phyloP scores from a whole-genome alignment of 2,329 filamentous ascomycete genomes.

The Botrytis tulipae region DNA sequence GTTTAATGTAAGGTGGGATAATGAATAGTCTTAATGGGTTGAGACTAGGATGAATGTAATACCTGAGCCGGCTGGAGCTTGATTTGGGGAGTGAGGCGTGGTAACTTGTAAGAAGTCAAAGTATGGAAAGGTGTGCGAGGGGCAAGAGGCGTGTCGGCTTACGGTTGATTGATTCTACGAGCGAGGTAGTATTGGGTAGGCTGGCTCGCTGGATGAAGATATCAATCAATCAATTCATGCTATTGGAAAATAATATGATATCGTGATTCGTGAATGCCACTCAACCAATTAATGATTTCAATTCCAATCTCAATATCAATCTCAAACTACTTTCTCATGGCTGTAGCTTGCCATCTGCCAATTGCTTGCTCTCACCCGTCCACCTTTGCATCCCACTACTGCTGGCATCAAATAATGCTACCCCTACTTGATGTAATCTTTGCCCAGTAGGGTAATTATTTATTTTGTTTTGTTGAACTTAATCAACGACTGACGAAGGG shows the following conservation, averaged over 20 bases:
- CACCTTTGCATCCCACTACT: constrained; percentile 9
- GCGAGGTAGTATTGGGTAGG: neutral
- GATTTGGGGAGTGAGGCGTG: neutral
- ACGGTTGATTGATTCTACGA: neutral
- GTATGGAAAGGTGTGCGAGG: neutral
- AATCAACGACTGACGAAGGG: neutral
- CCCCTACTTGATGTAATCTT: neutral
- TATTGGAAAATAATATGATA: neutral
- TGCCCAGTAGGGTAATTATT: neutral
- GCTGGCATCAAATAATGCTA: constrained; percentile 9
- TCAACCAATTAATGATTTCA: neutral
- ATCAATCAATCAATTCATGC: neutral
- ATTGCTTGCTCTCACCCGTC: neutral
- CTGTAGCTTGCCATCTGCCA: neutral
- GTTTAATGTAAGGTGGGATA: constrained; percentile 6
- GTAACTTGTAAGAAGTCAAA: neutral
- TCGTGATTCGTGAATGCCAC: neutral
- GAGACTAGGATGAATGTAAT: neutral
- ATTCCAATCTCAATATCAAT: neutral
- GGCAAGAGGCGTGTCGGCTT: neutral
- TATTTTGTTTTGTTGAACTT: neutral
- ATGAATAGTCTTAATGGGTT: neutral
- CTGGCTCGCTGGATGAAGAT: neutral
- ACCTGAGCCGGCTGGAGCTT: neutral
- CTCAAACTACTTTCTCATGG: neutral